Conservation (phyloP, 164 flowering plant genomes). For the Santalum album region DNA sequence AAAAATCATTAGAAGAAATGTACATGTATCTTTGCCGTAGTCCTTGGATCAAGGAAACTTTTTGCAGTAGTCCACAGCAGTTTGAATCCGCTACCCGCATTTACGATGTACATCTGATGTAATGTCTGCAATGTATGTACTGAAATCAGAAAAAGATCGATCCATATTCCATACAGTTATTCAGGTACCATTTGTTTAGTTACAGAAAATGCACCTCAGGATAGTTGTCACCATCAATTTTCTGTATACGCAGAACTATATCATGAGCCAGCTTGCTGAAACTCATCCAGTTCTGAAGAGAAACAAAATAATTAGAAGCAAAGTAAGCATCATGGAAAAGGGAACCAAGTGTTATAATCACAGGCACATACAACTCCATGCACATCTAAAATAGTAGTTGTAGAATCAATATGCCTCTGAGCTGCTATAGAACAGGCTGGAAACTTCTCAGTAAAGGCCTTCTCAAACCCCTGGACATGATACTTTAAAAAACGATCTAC, state of each 20-base stretch:
- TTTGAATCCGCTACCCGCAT: slow-evolving; percentile 85
- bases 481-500: slow-evolving; percentile 60
- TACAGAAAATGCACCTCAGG: slow-evolving; percentile 65
- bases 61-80: slow-evolving; percentile 72
- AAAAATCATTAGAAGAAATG: neutral
- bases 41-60: slow-evolving; percentile 75
- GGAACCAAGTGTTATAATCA: neutral
- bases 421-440: slow-evolving; percentile 79
- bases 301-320: slow-evolving; percentile 9
- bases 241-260: slow-evolving; percentile 75
- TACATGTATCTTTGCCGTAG: slow-evolving; percentile 86
- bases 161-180: neutral
- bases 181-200: neutral
- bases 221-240: slow-evolving; percentile 81
- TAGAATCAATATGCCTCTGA: slow-evolving; percentile 51
- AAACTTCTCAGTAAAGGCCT: slow-evolving; percentile 62
- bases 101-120: slow-evolving; percentile 81
- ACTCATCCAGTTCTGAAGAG: slow-evolving; percentile 70
- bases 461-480: slow-evolving; percentile 87
- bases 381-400: slow-evolving; percentile 72
- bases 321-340: too few species aligned
- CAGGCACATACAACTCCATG: slow-evolving; percentile 58
- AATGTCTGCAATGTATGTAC: slow-evolving; percentile 51
- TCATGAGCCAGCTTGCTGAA: slow-evolving; percentile 77
- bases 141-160: slow-evolving; percentile 4